A percentile compares a stretch with the other conserved stretches of the same genome.
Evolutionary conservation across 2,329 filamentous ascomycete genomes (phyloP).

Genomic region (Sporothrix euskadiensis): DNA sequence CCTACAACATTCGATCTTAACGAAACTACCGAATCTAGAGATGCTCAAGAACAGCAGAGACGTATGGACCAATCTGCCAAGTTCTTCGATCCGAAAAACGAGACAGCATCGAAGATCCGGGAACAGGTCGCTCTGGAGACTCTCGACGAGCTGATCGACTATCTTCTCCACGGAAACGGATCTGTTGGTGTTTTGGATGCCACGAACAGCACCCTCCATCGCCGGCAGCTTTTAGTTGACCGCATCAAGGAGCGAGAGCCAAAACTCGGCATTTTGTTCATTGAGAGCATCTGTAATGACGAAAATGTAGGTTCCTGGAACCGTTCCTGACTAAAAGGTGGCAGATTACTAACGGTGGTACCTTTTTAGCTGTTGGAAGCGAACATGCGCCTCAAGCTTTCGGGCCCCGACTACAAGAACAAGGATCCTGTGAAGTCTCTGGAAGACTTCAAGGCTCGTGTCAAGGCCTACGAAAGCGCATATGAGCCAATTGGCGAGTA

Average conservation of each 20-base stretch:
- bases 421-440: constrained; percentile 86
- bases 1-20: constrained; percentile 46
- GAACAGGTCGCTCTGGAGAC: constrained; percentile 93
- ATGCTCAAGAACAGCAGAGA: constrained; percentile 39
- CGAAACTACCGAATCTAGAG: constrained; percentile 12
- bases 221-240: constrained; percentile 79
- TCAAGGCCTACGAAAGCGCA: constrained; percentile 89
- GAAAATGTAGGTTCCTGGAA: constrained; percentile 52
- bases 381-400: constrained; percentile 96
- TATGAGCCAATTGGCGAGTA: constrained; percentile 89
- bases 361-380: constrained; percentile 71
- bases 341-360: background rate
- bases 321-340: background rate
- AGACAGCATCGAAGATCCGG: constrained; percentile 75
- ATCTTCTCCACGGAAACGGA: constrained; percentile 77
- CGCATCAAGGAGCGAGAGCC: constrained; percentile 81
- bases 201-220: constrained; percentile 90
- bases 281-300: constrained; percentile 92
- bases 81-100: constrained; percentile 92
- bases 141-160: constrained; percentile 86
- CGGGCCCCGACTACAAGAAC: constrained; percentile 91
- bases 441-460: constrained; percentile 87
- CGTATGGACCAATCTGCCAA: constrained; percentile 82
- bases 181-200: constrained; percentile 95
- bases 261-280: constrained; percentile 86